Base-by-base conservation (phyloP, 2,329 filamentous ascomycete genomes). In the Colletotrichum viniferum region DNA sequence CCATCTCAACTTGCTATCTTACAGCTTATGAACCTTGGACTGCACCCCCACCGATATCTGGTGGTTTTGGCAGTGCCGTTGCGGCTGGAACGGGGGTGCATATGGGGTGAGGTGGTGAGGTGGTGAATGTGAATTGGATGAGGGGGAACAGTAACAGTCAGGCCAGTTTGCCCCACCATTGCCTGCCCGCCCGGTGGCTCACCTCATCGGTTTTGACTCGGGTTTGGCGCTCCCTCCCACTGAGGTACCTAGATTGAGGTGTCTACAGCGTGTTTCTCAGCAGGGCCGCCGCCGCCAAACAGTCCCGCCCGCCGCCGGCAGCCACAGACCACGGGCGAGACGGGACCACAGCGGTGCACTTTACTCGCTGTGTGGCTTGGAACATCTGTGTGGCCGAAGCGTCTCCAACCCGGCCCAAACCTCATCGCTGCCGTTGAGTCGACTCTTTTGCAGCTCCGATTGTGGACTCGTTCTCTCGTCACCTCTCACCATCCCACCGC, bases 341-440 rank as follows among this genome's bases (percentile, higher is more conserved):
- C 36, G 36, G 36, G 36, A 36, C 58, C 68, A 43, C 36, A 38
- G 36, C 63, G 38, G 38, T 48, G 38, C 38, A 48, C 16, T 38
- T 38, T 5, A 38, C 18, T 48, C 38, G 28, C 62, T 65, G 32
- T 16, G n/a, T 69, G 71, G 56, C 69, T 68, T 73, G 73, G 63
- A 76, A 68, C 69, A 73, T 69, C 34, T 73, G 62, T 75, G 69
- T 60, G 62, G 73, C 73, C 63, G 69, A 68, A 61, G 32, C 43
- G 48, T 66, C 70, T 74, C 52, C 70, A 69, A 43, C 61, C n/a
- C 43, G n/a, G 10, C 43, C 43, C 43, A 58, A 63, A 36, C 67
- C 28, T 70, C 64, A 69, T 55, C n/a, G 58, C 43, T 24, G 28
- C 24, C 12, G 30, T 64, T 71, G 56, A 58, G 43, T 58, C 60